Percentiles rank a stretch among this genome's conserved stretches.
phyloP scores from a whole-genome alignment of 2,329 filamentous ascomycete genomes.

The Epichloe gansuensis region DNA sequence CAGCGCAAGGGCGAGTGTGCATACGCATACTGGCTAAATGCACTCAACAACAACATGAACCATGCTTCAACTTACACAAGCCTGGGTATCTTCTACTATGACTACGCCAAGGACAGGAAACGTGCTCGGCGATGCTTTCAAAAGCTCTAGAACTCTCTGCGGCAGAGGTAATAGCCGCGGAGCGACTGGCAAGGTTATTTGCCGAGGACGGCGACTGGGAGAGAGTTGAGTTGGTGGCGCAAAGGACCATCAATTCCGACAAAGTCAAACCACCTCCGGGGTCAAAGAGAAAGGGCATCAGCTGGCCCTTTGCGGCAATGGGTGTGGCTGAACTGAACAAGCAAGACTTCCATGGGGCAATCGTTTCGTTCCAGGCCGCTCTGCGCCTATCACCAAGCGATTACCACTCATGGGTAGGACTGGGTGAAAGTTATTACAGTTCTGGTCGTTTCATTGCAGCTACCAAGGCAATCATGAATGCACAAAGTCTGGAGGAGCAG shows the following conservation, averaged over 20 bases:
- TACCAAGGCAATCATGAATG: slow-evolving; percentile 78
- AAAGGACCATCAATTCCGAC: slow-evolving; percentile 87
- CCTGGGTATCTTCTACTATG: slow-evolving; percentile 79
- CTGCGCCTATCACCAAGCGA: slow-evolving; percentile 72
- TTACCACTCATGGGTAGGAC: slow-evolving; percentile 90
- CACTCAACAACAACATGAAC: slow-evolving; percentile 76
- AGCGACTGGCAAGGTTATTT: slow-evolving; percentile 74
- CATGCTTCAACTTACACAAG: slow-evolving; percentile 86
- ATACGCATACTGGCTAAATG: slow-evolving; percentile 71
- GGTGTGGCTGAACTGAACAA: slow-evolving; percentile 92
- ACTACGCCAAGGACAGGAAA: slow-evolving; percentile 79
- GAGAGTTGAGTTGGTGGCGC: slow-evolving; percentile 82
- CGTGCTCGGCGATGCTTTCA: slow-evolving; percentile 88
- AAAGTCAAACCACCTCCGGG: slow-evolving; percentile 83
- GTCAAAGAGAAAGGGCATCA: slow-evolving; percentile 83
- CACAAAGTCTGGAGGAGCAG: slow-evolving; percentile 59
- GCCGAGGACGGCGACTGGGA: slow-evolving; percentile 93
- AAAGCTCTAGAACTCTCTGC: slow-evolving; percentile 85
- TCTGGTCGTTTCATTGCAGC: slow-evolving; percentile 92
- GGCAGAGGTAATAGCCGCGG: slow-evolving; percentile 74
- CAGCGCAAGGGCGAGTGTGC: slow-evolving; percentile 58
- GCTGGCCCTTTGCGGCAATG: slow-evolving; percentile 90
- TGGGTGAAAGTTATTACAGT: slow-evolving; percentile 95
- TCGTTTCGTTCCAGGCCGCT: slow-evolving; percentile 84
- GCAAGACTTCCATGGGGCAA: slow-evolving; percentile 77